Evolutionary conservation across 805 yeast genomes (phyloP).

Genomic region (Monosporozyma aerobia): DNA sequence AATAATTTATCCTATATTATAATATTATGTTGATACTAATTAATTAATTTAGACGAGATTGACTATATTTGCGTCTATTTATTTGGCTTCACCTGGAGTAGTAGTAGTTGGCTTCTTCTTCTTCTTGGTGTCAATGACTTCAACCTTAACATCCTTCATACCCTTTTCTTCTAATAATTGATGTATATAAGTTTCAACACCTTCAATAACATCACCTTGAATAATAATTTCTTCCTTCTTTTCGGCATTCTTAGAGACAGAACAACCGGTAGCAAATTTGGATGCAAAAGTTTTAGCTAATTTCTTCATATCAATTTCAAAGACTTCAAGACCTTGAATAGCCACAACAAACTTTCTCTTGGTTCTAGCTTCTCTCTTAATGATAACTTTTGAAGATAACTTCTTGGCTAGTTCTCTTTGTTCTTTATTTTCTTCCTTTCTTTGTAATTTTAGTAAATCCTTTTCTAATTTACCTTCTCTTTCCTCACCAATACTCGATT

Average conservation of each 20-base stretch:
- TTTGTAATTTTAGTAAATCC: slow-evolving; percentile 75
- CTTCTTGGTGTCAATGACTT: slow-evolving; percentile 73
- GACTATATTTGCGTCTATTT: neutral
- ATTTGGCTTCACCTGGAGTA: slow-evolving; percentile 5
- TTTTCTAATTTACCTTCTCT: slow-evolving; percentile 75
- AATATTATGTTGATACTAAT: neutral
- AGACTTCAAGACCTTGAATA: slow-evolving; percentile 78
- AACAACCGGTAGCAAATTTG: slow-evolving; percentile 92
- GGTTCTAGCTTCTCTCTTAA: slow-evolving; percentile 84
- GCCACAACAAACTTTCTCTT: slow-evolving; percentile 82
- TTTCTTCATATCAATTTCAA: slow-evolving; percentile 82
- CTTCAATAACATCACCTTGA: slow-evolving; percentile 94
- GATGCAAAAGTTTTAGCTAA: slow-evolving; percentile 87
- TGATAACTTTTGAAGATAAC: slow-evolving; percentile 67
- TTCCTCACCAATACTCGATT: slow-evolving; percentile 56
- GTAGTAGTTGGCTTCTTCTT: slow-evolving; percentile 41
- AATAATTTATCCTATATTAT: neutral
- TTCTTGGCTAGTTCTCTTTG: slow-evolving; percentile 76
- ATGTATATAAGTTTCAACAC: slow-evolving; percentile 68
- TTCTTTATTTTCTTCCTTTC: slow-evolving; percentile 75
- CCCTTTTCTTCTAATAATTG: slow-evolving; percentile 73
- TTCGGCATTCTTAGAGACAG: slow-evolving; percentile 81
- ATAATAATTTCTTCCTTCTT: slow-evolving; percentile 86
- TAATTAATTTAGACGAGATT: neutral
- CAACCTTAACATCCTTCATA: slow-evolving; percentile 77